Percentiles rank a stretch among this genome's conserved stretches.
phyloP scores from a whole-genome alignment of 2,329 filamentous ascomycete species.

The Cercospora sp. region DNA sequence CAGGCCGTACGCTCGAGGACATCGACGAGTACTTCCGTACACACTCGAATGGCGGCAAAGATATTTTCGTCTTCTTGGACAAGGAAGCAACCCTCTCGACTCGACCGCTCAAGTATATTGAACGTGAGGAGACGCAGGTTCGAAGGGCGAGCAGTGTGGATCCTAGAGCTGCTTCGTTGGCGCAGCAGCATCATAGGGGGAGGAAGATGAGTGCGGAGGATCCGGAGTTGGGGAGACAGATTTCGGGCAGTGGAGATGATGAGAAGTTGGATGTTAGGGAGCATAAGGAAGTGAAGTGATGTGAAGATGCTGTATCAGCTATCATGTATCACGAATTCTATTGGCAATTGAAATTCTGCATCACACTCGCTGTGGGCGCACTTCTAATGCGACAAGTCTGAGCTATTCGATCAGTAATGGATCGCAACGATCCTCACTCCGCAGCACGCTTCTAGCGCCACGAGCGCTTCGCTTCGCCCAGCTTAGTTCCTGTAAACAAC shows the following conservation, averaged over 20 bases:
- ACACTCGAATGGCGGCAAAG: slow-evolving; percentile 19
- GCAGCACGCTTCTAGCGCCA: slow-evolving; percentile 25
- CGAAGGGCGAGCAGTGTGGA: slow-evolving; percentile 40
- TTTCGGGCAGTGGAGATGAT: slow-evolving; percentile 1
- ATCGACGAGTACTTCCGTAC: slow-evolving; percentile 36
- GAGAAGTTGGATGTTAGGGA: slow-evolving; percentile 4
- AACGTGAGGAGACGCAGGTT: slow-evolving; percentile 47
- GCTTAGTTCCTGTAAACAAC: slow-evolving; percentile 28
- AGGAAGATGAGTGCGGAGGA: slow-evolving; percentile 10
- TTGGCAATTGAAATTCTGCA: not conserved
- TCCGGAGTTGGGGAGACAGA: not conserved
- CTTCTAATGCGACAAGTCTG: not conserved
- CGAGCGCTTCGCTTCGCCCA: slow-evolving; percentile 15
- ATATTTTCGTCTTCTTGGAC: slow-evolving; percentile 50
- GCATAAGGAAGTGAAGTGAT: slow-evolving; percentile 13
- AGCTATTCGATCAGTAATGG: not conserved
- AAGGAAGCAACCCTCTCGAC: slow-evolving; percentile 50
- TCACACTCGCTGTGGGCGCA: not conserved
- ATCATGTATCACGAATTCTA: not conserved
- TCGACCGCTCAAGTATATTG: slow-evolving; percentile 51
- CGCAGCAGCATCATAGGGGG: slow-evolving; percentile 18
- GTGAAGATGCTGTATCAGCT: not conserved
- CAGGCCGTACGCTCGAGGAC: slow-evolving; percentile 37
- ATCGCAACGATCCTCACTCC: not conserved
- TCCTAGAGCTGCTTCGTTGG: slow-evolving; percentile 33